Evolutionary conservation across 768 basidiomycete species (phyloP), one percentile per base, ranked within the genome.

Genomic region (Leucocoprinus leucothites): DNA sequence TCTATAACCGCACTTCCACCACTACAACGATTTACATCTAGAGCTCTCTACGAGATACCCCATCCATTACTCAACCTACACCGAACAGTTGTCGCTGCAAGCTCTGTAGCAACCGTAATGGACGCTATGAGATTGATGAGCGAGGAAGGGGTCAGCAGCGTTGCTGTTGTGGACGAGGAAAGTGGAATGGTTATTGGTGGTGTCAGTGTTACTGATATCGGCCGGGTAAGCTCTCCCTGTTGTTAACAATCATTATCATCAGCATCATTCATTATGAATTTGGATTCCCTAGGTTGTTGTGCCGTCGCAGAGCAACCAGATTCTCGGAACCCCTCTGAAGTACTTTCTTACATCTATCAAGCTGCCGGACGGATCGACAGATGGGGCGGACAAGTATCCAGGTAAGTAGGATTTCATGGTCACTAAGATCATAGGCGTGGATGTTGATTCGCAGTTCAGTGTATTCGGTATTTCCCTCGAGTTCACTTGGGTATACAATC

Each of bases 81-180:
- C 61, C 63, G 75, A 1, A 78, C 83, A 1, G 85, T 92, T 16
- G 74, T 92, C 8, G 80, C 87, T 6, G 72, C 83, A 3, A 76
- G 77, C 3, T 82, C 87, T 42, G 76, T 74, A 14, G 80, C 82
- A 1, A 78, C 79, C 18, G 85, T 91, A 22, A 71, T 91, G 48
- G 86, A 90, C 65, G 89, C 89, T 4, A 93, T 93, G 91, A 82
- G 76, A 57, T 73, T 88, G 25, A 91, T 93, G 90, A 90, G 88
- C 61, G 88, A 90, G 57, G 81, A 87, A 63, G 91, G 91, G 21
- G 89, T 93, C 22, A 91, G 89, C 64, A 91, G 87, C 61, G 76
- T 91, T 43, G 91, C 90, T 14, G 86, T 92, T 3, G 65, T 89
- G 3, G 86, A 89, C 44, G 84, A 86, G 46, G 83, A 82, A 26